Percentiles rank a stretch among this genome's conserved stretches.
Conservation (phyloP, 129 eudicot genomes). For the Helichrysum umbraculigerum region DNA sequence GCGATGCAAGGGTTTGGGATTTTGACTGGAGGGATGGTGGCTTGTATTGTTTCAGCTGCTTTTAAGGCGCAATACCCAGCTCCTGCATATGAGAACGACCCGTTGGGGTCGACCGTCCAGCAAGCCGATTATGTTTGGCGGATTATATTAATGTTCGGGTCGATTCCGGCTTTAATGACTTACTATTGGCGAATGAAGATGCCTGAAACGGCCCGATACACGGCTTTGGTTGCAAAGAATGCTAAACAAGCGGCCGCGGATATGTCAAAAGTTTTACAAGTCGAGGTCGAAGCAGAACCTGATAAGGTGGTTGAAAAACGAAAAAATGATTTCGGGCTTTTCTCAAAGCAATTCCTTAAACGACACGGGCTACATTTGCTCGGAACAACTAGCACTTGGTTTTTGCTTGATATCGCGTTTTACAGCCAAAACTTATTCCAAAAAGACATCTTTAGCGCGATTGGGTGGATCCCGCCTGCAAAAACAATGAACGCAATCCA, state of each 20-base stretch:
- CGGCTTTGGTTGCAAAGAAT: slow-evolving; percentile 67
- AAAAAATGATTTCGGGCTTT: slow-evolving; percentile 48
- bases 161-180: slow-evolving; percentile 65
- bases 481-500: slow-evolving; percentile 55
- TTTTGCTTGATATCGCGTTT: slow-evolving; percentile 64
- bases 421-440: slow-evolving; percentile 74
- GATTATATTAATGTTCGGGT: slow-evolving; percentile 68
- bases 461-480: slow-evolving; percentile 69
- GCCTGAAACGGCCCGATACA: slow-evolving; percentile 87
- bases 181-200: slow-evolving; percentile 85
- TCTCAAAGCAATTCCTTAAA: slow-evolving; percentile 44
- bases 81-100: slow-evolving; percentile 37
- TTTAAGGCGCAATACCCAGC: slow-evolving; percentile 50
- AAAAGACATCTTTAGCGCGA: slow-evolving; percentile 59
- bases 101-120: slow-evolving; percentile 30
- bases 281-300: slow-evolving; percentile 54
- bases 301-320: slow-evolving; percentile 31
- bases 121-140: slow-evolving; percentile 73
- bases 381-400: slow-evolving; percentile 71
- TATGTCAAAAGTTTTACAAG: slow-evolving; percentile 70
- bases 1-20: slow-evolving; percentile 88
- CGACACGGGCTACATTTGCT: slow-evolving; percentile 73
- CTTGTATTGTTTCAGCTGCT: slow-evolving; percentile 43
- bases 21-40: slow-evolving; percentile 69
- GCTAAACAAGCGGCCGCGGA: slow-evolving; percentile 73